A percentile compares a stretch with the other conserved stretches of the same genome.
Evolutionary conservation across 2,329 filamentous ascomycete species (phyloP).

Genomic region (Pseudocercospora macadamiae): DNA sequence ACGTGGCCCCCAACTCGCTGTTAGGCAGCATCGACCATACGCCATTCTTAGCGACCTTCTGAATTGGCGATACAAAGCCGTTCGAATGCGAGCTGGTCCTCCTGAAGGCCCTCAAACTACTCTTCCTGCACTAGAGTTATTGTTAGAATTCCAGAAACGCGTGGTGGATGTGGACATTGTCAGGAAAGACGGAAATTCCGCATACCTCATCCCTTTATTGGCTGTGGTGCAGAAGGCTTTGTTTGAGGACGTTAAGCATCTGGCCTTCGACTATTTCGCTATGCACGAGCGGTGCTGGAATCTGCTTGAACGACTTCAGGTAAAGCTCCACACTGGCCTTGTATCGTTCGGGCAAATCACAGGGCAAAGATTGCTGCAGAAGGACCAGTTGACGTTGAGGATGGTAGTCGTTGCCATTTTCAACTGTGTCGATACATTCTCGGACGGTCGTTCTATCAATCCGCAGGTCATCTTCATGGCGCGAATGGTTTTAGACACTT

Average conservation of each 20-base stretch:
- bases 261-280: not conserved
- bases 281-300: conserved; percentile 9
- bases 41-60: conserved; percentile 6
- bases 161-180: not conserved
- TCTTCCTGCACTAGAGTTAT: not conserved
- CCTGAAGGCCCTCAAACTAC: not conserved
- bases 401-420: too few species aligned
- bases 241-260: not conserved
- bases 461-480: too few species aligned
- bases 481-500: too few species aligned
- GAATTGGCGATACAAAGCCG: conserved; percentile 3
- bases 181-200: not conserved
- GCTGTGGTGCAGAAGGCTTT: not conserved
- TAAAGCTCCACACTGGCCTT: not conserved
- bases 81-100: conserved; percentile 7
- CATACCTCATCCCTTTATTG: conserved; percentile 8
- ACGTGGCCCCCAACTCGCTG: not conserved
- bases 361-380: too few species aligned
- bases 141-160: conserved; percentile 4
- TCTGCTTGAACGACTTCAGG: conserved; percentile 1
- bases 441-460: too few species aligned
- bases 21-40: conserved; percentile 1
- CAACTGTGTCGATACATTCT: too few species aligned
- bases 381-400: too few species aligned
- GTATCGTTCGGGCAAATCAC: too few species aligned